Conservation (phyloP, 2,329 filamentous ascomycete species). For the Aspergillus fumigatiaffinis region DNA sequence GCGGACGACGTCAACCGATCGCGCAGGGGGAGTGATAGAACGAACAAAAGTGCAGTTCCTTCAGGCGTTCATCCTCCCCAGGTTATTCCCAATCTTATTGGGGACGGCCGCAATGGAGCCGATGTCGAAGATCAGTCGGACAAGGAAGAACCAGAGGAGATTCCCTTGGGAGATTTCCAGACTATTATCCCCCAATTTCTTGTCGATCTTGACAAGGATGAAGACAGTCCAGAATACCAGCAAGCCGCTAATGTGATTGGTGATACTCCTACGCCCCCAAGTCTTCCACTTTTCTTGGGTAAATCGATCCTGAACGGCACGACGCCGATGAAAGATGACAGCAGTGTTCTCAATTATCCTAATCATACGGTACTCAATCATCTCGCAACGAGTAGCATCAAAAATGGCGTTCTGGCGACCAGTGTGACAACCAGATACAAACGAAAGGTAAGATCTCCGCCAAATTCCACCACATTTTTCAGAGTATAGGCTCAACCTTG, state of each 20-base stretch:
- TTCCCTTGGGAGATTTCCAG: constrained; percentile 61
- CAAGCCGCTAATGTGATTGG: constrained; percentile 71
- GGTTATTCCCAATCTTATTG: constrained; percentile 35
- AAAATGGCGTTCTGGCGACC: constrained; percentile 90
- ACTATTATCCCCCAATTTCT: constrained; percentile 78
- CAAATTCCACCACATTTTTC: background rate
- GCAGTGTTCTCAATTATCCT: constrained; percentile 92
- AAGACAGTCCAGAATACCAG: constrained; percentile 71
- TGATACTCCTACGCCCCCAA: constrained; percentile 77
- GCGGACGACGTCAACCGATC: constrained; percentile 59
- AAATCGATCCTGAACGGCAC: constrained; percentile 93
- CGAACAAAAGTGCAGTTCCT: constrained; percentile 31
- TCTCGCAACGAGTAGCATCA: constrained; percentile 95
- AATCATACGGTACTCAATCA: constrained; percentile 98
- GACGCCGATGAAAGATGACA: constrained; percentile 94
- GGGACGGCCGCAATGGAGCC: constrained; percentile 28
- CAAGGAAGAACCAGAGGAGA: constrained; percentile 50
- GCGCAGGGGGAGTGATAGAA: constrained; percentile 33
- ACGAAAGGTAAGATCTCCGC: constrained; percentile 58
- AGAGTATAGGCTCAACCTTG: background rate
- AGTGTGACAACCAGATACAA: constrained; percentile 97
- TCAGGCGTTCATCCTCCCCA: constrained; percentile 44
- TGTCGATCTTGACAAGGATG: constrained; percentile 75
- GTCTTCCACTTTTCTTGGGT: constrained; percentile 81
- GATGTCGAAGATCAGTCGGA: constrained; percentile 43